Evolutionary conservation across 192 early-diverging fungal genomes (phyloP), one percentile per base, ranked within the genome.

Genomic region (Backusella tuberculispora): DNA sequence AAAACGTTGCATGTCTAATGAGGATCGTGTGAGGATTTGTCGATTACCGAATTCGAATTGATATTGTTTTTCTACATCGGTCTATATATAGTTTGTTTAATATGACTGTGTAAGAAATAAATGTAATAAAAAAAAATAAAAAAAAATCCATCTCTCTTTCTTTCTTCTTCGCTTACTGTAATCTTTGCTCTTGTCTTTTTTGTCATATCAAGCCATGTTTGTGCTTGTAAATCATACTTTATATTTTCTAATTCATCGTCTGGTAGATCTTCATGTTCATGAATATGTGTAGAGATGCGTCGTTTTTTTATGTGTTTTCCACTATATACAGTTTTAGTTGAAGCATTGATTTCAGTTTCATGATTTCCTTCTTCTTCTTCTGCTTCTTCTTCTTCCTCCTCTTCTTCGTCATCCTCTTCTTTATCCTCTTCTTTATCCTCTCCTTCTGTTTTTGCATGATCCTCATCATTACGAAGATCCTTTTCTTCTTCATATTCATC

Each of bases 1-100:
- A 13, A 86, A 90, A 29, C 84, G 80, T 26, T 81, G 81, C 91
- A 92, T 93, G 19, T 87, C 88, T n/a, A 83, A 76, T 4, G 85
- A 76, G 1, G 86, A 89, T 66, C 92, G 83, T 38, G 72, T 72
- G 5, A 89, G 38, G n/a, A 85, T 86, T 5, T 80, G 68, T 15
- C 86, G 83, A 5, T 92, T 90, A 40, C 80, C 79, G 69, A 94
- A 88, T n/a, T 80, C 85, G 14, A 82, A 63, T 19, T 81, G 76
- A 34, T 75, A 76, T 46, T 89, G 85, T 40, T 78, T 80, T 53
- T 85, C 82, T 12, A 77, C 68, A 6, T 76, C 71, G 9, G 74
- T 71, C 77, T 80, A 66, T 24, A 19, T 17, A 7, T 24, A 50
- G 13, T 56, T 63, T 0, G 26, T 38, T 41, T 46, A 43, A 19